A percentile compares a stretch with the other conserved stretches of the same genome.
phyloP scores from a whole-genome alignment of 2,329 filamentous ascomycete genomes.

The Paraconiothyrium brasiliense region DNA sequence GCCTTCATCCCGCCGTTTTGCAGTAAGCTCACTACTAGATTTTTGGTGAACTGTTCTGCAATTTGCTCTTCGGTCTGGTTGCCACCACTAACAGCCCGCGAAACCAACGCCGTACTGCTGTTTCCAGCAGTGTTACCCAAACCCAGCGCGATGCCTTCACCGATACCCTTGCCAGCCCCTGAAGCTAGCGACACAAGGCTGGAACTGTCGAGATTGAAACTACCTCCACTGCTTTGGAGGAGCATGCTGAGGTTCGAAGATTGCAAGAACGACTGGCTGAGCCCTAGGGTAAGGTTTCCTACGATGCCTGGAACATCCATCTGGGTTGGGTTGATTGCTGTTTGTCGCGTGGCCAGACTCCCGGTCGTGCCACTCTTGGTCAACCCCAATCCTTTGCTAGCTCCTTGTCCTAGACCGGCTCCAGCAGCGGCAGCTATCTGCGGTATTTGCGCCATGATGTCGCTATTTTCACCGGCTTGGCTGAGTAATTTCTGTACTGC shows the following conservation, averaged over 20 bases:
- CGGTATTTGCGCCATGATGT: constrained; percentile 31
- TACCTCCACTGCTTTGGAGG: constrained; percentile 4
- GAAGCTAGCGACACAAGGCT: constrained; percentile 34
- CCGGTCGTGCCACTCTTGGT: constrained; percentile 11
- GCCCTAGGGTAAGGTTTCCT: constrained; percentile 32
- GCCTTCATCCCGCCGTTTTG: constrained; percentile 31
- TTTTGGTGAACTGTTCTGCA: constrained; percentile 35
- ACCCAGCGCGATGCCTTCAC: constrained; percentile 36
- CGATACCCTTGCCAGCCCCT: constrained; percentile 41
- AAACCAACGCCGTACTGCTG: constrained; percentile 12
- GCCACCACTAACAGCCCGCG: constrained; percentile 17
- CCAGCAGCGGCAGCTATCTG: constrained; percentile 39
- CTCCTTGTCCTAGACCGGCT: constrained; percentile 39
- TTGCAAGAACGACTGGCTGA: constrained; percentile 37
- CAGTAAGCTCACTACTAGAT: constrained; percentile 33
- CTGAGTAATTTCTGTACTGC: constrained; percentile 27
- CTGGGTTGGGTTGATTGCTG: constrained; percentile 14
- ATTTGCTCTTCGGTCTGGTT: constrained; percentile 21
- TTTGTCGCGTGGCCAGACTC: constrained; percentile 24
- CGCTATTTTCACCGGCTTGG: constrained; percentile 18
- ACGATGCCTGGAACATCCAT: constrained; percentile 32
- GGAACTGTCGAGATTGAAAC: constrained; percentile 23
- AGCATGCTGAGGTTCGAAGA: constrained; percentile 31
- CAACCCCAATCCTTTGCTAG: constrained; percentile 34
- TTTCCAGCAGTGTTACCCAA: constrained; percentile 24